Percentiles rank a stretch among this genome's conserved stretches.
These are phyloP conservation scores for Cercospora zeina DNA, from an alignment of 2,329 filamentous ascomycete species.

Conservation along the genomic window DNA sequence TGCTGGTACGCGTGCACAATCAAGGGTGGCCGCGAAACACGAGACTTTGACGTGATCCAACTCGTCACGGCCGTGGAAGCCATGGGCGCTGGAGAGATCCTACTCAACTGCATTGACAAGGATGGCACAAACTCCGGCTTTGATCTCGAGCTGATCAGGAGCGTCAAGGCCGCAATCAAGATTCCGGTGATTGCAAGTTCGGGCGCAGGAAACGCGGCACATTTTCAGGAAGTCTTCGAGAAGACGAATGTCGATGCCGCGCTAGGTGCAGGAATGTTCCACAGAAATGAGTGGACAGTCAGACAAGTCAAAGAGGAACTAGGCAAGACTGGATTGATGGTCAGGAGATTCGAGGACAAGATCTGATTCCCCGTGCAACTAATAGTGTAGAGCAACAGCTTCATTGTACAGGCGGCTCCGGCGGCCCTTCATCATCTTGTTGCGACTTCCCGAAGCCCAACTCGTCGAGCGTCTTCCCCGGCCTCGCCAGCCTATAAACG, in stretches of 20 bases:
- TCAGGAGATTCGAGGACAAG: conserved; percentile 73
- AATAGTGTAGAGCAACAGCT: neutral
- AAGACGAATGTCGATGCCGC: conserved; percentile 87
- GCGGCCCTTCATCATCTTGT: conserved; percentile 16
- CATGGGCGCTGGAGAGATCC: conserved; percentile 91
- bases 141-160: conserved; percentile 84
- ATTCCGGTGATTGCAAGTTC: conserved; percentile 96
- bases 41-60: conserved; percentile 89
- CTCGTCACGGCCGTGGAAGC: conserved; percentile 86
- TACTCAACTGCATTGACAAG: conserved; percentile 96
- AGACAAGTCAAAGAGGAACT: conserved; percentile 88
- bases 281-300: conserved; percentile 91
- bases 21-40: conserved; percentile 90
- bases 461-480: conserved; percentile 32
- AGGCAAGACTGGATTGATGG: conserved; percentile 66
- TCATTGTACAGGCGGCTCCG: conserved; percentile 24
- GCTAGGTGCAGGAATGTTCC: conserved; percentile 95
- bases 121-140: conserved; percentile 95
- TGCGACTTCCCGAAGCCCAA: conserved; percentile 24
- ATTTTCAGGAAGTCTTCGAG: conserved; percentile 89
- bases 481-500: conserved; percentile 40
- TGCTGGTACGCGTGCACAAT: conserved; percentile 99
- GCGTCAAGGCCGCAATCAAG: conserved; percentile 81
- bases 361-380: conserved; percentile 30
- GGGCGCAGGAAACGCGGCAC: conserved; percentile 80